Evolutionary conservation across 345 rosid species (phyloP).

Genomic region (Arabis alpina): DNA sequence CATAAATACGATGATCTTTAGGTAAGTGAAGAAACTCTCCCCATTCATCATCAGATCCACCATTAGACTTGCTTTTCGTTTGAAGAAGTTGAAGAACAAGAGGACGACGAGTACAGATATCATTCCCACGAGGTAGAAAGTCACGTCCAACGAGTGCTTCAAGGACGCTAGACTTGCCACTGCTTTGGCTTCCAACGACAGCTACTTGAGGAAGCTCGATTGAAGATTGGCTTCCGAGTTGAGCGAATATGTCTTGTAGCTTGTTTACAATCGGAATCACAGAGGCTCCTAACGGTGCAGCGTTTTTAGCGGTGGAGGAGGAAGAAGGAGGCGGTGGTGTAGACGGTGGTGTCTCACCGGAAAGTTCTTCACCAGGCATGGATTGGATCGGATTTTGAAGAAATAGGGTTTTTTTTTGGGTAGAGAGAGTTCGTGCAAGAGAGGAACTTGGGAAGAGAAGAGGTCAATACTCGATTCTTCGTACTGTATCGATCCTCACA

Average conservation of each 20-base stretch:
- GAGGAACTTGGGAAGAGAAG: constrained; percentile 14
- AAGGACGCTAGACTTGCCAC: constrained; percentile 98
- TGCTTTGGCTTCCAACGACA: constrained; percentile 97
- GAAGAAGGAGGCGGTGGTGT: constrained; percentile 39
- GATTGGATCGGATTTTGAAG: constrained; percentile 17
- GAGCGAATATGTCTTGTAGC: constrained; percentile 94
- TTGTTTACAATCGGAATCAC: constrained; percentile 95
- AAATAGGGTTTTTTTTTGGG: constrained; percentile 30
- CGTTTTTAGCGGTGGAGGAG: constrained; percentile 29
- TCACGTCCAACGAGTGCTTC: constrained; percentile 98
- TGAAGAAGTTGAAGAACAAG: constrained; percentile 94
- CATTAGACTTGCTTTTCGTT: constrained; percentile 65
- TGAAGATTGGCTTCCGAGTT: constrained; percentile 87
- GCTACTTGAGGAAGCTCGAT: constrained; percentile 99
- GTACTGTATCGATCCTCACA: too few species aligned
- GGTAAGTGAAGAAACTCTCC: constrained; percentile 96
- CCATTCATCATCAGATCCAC: constrained; percentile 79
- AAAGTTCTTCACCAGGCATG: constrained; percentile 37
- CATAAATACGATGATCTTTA: constrained; percentile 70
- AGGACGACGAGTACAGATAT: constrained; percentile 96
- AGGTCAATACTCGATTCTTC: constrained; percentile 26
- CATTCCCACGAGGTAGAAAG: constrained; percentile 89
- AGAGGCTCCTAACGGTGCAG: constrained; percentile 75
- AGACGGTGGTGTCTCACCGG: constrained; percentile 29
- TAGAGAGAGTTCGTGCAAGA: constrained; percentile 19